Evolutionary conservation across 345 rosid species (phyloP), one percentile per base, ranked within the genome.

Genomic region (Gossypium stocksii): DNA sequence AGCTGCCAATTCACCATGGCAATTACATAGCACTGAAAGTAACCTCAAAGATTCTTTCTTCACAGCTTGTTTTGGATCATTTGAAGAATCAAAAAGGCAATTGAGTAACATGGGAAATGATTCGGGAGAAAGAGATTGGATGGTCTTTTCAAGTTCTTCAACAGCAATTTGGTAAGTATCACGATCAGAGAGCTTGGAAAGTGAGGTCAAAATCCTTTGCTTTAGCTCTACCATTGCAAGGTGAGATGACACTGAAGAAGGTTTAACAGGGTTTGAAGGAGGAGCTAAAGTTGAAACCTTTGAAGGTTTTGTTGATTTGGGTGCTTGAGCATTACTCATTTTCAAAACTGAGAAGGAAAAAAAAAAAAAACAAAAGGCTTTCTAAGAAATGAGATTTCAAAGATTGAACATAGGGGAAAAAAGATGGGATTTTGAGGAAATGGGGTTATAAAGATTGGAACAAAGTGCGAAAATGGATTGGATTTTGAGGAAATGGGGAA

Each of bases 131-230:
- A 96, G 82, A 53, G 97, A 77, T 38, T 89, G 84, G 65, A 82
- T 89, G 34, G 87, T 84, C 67, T 91, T 81, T 79, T 93, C 92
- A 76, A 95, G 98, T 81, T 95, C 98, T 74, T 93, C 91, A 29
- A 91, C 82, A 8, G 99, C 99, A 83, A 95, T 91, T 80, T 93
- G 98, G 83, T 95, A 77, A 51, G 99, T 95, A 68, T 95, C 99
- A 6, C 99, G 94, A 84, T 93, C 99, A 54, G 96, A 87, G 12
- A 95, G 93, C 81, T 95, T 95, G 34, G 97, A 86, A 69, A 93
- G 87, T 25, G 91, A 91, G 15, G 92, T 91, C 34, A 95, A 83
- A 82, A 95, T 90, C 81, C 85, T 81, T 64, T 96, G 99, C 85
- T 96, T 96, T 53, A 87, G 86, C 77, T 96, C 99, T 20, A 96